Evolutionary conservation across 2,329 filamentous ascomycete species (phyloP).

Genomic region (Hypoxylon sp.): DNA sequence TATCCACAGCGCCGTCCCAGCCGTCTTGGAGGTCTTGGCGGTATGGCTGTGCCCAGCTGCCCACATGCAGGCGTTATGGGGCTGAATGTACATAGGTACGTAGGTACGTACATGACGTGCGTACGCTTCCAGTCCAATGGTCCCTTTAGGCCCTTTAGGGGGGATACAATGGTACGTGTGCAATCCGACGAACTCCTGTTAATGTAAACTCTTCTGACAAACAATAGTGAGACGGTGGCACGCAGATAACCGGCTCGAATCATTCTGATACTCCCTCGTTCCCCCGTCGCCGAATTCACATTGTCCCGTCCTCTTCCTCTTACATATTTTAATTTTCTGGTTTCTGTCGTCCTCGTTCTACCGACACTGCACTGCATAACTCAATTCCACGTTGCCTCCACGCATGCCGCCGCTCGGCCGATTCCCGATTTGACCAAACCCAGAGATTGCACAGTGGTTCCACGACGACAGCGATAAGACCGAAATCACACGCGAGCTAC

Average conservation of each 20-base stretch:
- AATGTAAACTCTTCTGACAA: constrained; percentile 38
- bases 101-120: constrained; percentile 36
- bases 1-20: constrained; percentile 29
- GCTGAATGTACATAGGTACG: constrained; percentile 16
- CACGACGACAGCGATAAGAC: constrained; percentile 31
- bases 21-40: constrained; percentile 34
- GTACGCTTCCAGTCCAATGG: constrained; percentile 19
- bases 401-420: constrained; percentile 36
- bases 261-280: constrained; percentile 20
- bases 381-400: constrained; percentile 12
- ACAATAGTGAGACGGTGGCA: constrained; percentile 33
- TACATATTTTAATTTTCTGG: constrained; percentile 7
- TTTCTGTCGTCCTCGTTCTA: neutral
- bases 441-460: constrained; percentile 13
- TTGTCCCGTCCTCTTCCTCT: constrained; percentile 5
- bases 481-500: constrained; percentile 12
- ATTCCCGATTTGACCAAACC: constrained; percentile 30
- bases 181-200: constrained; percentile 39
- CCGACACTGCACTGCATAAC: neutral
- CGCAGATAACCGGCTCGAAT: constrained; percentile 31
- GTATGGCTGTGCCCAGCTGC: constrained; percentile 22
- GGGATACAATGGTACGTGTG: constrained; percentile 42
- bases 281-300: constrained; percentile 6
- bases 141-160: constrained; percentile 26
- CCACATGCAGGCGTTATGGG: neutral